These are phyloP conservation scores for Arabidopsis hybrid DNA, from an alignment of 441 rosid genomes.

Conservation along the genomic window DNA sequence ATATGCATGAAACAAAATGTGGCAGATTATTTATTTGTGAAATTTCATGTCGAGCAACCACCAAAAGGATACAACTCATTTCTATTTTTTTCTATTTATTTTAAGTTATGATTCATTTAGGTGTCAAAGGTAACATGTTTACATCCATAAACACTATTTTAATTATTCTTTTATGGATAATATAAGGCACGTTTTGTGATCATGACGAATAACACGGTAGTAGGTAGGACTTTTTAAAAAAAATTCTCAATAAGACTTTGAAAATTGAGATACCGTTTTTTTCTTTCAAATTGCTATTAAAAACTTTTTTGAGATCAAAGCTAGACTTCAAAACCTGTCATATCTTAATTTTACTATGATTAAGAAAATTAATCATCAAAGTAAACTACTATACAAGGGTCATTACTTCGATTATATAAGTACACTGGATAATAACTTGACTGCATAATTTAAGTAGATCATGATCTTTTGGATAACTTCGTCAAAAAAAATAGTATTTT, in stretches of 20 bases:
- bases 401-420: neutral
- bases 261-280: neutral
- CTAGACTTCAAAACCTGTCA: neutral
- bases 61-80: neutral
- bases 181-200: conserved; percentile 7
- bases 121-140: neutral
- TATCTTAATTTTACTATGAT: neutral
- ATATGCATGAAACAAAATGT: neutral
- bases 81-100: neutral
- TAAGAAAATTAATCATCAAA: neutral
- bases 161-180: neutral
- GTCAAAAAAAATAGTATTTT: neutral
- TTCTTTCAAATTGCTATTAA: neutral
- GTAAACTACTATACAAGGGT: neutral
- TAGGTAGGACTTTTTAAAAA: conserved; percentile 23
- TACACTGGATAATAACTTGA: neutral
- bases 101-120: neutral
- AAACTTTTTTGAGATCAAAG: neutral
- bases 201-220: conserved; percentile 36
- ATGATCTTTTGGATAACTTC: neutral
- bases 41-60: neutral
- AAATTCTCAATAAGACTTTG: neutral
- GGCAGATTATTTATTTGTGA: neutral
- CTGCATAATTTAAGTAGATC: neutral
- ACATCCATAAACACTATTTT: neutral